Evolutionary conservation across 306 rosid genomes (phyloP).

Genomic region (Sindora glabra): DNA sequence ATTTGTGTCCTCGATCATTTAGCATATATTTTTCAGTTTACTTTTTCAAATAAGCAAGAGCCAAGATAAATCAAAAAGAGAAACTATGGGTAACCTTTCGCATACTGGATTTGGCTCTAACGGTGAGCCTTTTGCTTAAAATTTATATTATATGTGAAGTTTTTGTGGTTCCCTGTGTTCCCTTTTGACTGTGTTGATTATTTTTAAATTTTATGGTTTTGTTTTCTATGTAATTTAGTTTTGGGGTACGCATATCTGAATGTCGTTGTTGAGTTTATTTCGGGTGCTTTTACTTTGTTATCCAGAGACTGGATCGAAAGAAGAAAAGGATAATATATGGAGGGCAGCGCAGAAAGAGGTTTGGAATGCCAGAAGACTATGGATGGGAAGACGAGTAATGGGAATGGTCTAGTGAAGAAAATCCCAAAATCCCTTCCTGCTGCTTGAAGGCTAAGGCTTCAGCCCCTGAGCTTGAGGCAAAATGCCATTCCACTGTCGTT

Average conservation of each 20-base stretch:
- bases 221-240: too few relatives aligned
- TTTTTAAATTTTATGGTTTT: background rate
- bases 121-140: slow-evolving; percentile 3
- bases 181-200: background rate
- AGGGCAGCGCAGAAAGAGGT: slow-evolving; percentile 86
- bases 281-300: slow-evolving; percentile 5
- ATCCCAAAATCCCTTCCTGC: slow-evolving; percentile 88
- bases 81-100: background rate
- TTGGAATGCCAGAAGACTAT: slow-evolving; percentile 95
- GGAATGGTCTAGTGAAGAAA: slow-evolving; percentile 43
- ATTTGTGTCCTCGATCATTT: background rate
- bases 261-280: background rate
- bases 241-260: too few relatives aligned
- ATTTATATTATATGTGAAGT: background rate
- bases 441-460: slow-evolving; percentile 87
- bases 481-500: slow-evolving; percentile 89
- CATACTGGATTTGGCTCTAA: background rate
- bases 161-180: background rate
- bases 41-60: background rate
- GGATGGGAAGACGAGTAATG: slow-evolving; percentile 95
- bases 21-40: background rate
- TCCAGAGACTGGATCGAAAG: slow-evolving; percentile 81
- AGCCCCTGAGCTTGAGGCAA: slow-evolving; percentile 62
- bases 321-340: slow-evolving; percentile 77
- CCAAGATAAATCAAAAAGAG: background rate